Evolutionary conservation across 2,329 filamentous ascomycete genomes (phyloP), one percentile per base, ranked within the genome.

Genomic region (Aspergillus hiratsukae): DNA sequence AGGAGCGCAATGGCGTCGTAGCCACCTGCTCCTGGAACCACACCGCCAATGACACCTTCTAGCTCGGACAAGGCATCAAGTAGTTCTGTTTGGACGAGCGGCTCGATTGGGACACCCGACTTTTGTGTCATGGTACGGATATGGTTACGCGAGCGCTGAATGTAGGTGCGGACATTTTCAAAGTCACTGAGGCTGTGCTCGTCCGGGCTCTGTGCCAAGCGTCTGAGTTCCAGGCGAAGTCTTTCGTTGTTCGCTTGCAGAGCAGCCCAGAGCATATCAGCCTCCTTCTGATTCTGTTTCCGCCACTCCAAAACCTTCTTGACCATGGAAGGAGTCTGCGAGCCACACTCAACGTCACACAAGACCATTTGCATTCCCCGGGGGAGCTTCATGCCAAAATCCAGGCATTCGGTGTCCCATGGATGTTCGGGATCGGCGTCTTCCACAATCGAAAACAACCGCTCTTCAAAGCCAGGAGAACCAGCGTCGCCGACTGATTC

Each of bases 341-440:
- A 93, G 31, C 94, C 94, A 69, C 92, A 96, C 71, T 95, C 90
- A 6, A 99, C 94, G 69, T 99, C 94, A 69, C 91, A 96, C 87
- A 99, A 94, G 58, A 95, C 84, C 63, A 97, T 80, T 25, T 88
- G 83, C 63, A 96, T 77, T 0, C 90, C 90, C 0, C 73, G 66
- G 0, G 93, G 92, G 57, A 97, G 80, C 58, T 80, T 81, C 52
- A 93, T 85, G 17, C 80, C 83, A 4, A 87, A 84, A 66, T 90
- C 88, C 31, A 77, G 75, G 50, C 95, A 86, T 66, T 91, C 85
- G 0, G 86, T 87, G 66, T 97, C 92, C 94, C 94, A 99, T 25
- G 76, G 75, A 3, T 71, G 67, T 3, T 71, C 65, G 2, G 72
- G 69, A 49, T 78, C 74, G 17, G 75, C 75, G 55, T 85, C 83